Percentiles rank a stretch among this genome's conserved stretches.
These are phyloP conservation scores for Sclerotinia borealis DNA, from an alignment of 2,329 filamentous ascomycete genomes.

Conservation along the genomic window DNA sequence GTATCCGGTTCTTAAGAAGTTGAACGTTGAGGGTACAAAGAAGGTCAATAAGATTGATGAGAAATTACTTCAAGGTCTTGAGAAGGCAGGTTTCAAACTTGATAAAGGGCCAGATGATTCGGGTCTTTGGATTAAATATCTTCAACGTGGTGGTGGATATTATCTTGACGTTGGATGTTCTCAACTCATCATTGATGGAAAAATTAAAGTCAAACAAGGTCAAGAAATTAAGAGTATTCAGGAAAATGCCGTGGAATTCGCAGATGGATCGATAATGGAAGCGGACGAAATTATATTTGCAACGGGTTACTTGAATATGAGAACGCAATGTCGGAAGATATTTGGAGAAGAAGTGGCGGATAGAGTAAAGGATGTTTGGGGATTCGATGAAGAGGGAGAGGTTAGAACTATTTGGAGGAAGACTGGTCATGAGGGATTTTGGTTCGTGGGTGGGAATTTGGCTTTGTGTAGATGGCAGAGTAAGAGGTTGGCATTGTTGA, in stretches of 20 bases:
- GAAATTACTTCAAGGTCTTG: conserved; percentile 42
- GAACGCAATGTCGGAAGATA: conserved; percentile 42
- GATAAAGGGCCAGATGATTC: conserved; percentile 49
- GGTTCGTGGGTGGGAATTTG: conserved; percentile 48
- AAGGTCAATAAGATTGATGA: conserved; percentile 35
- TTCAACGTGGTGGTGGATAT: conserved; percentile 52
- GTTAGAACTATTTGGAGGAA: conserved; percentile 42
- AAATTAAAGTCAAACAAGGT: conserved; percentile 46
- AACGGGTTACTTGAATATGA: conserved; percentile 49
- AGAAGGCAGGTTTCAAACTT: conserved; percentile 50
- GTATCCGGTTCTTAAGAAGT: conserved; percentile 51
- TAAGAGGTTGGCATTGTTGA: conserved; percentile 43
- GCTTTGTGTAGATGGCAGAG: conserved; percentile 43
- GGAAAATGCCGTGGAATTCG: conserved; percentile 34
- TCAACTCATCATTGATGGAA: conserved; percentile 45
- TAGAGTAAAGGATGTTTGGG: conserved; percentile 43
- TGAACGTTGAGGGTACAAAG: conserved; percentile 44
- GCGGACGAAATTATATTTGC: conserved; percentile 48
- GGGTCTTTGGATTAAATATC: conserved; percentile 53
- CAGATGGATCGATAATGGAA: conserved; percentile 41
- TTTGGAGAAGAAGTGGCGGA: conserved; percentile 47
- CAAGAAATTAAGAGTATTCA: conserved; percentile 41
- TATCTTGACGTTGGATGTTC: conserved; percentile 51
- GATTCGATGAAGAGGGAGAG: conserved; percentile 44
- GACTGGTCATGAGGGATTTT: conserved; percentile 44